phyloP scores from a whole-genome alignment of 208 protist species.

The Dictyostelium gargantuum region DNA sequence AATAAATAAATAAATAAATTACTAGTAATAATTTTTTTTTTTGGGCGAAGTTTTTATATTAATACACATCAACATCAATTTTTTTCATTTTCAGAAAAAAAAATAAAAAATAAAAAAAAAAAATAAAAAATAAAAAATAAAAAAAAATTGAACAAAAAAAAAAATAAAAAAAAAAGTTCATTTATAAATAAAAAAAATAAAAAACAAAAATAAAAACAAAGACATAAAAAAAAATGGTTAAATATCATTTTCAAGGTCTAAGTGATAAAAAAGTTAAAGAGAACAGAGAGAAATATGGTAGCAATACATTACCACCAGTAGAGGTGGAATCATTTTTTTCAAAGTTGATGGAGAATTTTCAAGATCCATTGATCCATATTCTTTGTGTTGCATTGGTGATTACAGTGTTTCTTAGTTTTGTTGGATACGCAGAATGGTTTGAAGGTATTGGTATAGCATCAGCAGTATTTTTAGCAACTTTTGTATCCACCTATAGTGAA shows the following conservation, averaged over 20 bases:
- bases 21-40: too few relatives aligned
- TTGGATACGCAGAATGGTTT: slow-evolving; percentile 71
- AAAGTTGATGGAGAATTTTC: slow-evolving; percentile 68
- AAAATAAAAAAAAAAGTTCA: too few relatives aligned
- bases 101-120: too few relatives aligned
- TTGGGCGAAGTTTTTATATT: too few relatives aligned
- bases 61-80: too few relatives aligned
- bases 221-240: slow-evolving; percentile 31
- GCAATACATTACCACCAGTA: slow-evolving; percentile 66
- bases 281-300: slow-evolving; percentile 34
- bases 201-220: too few relatives aligned
- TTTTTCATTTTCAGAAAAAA: too few relatives aligned
- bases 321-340: slow-evolving; percentile 61
- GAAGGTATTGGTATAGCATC: slow-evolving; percentile 70
- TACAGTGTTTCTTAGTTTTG: slow-evolving; percentile 27
- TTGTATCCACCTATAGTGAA: slow-evolving; percentile 69
- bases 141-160: too few relatives aligned
- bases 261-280: slow-evolving; percentile 43
- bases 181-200: too few relatives aligned
- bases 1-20: too few relatives aligned
- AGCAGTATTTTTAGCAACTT: slow-evolving; percentile 69
- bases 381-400: slow-evolving; percentile 66
- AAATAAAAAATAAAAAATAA: too few relatives aligned
- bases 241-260: slow-evolving; percentile 65
- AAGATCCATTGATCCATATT: slow-evolving; percentile 72